phyloP scores from a whole-genome alignment of 164 flowering plant species.

The Vitis amurensis region DNA sequence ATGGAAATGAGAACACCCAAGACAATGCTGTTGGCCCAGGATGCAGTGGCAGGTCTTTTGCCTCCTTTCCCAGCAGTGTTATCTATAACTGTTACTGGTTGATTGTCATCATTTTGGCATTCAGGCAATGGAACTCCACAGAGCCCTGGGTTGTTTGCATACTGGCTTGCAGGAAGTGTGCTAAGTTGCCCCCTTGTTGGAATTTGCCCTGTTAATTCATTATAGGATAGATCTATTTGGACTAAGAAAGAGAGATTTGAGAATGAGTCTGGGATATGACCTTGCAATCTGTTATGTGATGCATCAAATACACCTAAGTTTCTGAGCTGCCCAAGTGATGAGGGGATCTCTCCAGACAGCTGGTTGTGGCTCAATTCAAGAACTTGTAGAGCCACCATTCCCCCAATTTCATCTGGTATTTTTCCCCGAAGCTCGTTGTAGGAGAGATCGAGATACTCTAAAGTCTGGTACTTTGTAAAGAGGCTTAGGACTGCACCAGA shows the following conservation, averaged over 20 bases:
- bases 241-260: constrained; percentile 77
- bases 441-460: constrained; percentile 89
- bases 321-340: constrained; percentile 58
- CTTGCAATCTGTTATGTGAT: constrained; percentile 79
- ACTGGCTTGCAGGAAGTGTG: constrained; percentile 82
- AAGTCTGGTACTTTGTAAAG: constrained; percentile 68
- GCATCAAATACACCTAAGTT: constrained; percentile 90
- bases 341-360: constrained; percentile 81
- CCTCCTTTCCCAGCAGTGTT: constrained; percentile 13
- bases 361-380: constrained; percentile 72
- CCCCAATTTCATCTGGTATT: constrained; percentile 81
- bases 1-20: constrained; percentile 66
- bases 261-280: constrained; percentile 82
- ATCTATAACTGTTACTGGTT: constrained; percentile 14
- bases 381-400: constrained; percentile 75
- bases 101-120: constrained; percentile 34
- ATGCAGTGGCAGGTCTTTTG: constrained; percentile 26
- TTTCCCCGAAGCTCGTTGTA: constrained; percentile 75
- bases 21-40: constrained; percentile 78
- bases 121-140: constrained; percentile 88
- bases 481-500: constrained; percentile 77
- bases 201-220: constrained; percentile 76
- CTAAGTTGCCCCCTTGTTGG: constrained; percentile 84
- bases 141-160: constrained; percentile 83
- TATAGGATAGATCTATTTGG: constrained; percentile 81